Base-by-base conservation (phyloP, 352 stramenopile species). In the Pythium utonaiense region DNA sequence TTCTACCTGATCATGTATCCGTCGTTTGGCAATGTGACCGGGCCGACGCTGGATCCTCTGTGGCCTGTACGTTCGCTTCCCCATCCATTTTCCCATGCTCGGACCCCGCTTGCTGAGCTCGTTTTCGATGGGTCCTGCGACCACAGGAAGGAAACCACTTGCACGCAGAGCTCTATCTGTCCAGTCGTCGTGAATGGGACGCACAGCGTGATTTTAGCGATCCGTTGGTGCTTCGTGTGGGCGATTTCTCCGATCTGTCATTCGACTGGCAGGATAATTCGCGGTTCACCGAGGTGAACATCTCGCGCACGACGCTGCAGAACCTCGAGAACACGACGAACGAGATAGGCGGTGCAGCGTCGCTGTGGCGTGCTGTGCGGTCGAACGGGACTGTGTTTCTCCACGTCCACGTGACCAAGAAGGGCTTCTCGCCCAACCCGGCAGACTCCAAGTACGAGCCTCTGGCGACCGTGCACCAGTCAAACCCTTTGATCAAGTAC, bases 1-100 rank as follows among this genome's bases (percentile, higher is more conserved):
- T 66, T 92, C 53, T 88, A 84, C 66, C 56, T 60, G 54, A 90
- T 92, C 68, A 88, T 90, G 69, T 83, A 86, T 42, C 83, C 83
- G 47, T 69, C 66, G 6, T 92, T 90, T 64, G 61, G 64, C 2
- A 51, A 83, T 48, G 69, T 64, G 1, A 38, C 64, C 24, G 77
- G 73, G 3, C 70, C 60, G 52, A 89, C 77, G 5, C 59, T 92
- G 14, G 75, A 89, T 55, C 78, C 80, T 27, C 60, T 90, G 12
- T 92, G 83, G 82, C 60, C 67, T 19, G 74, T 83, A 66, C n/a
- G 60, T 45, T 7, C 38, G 16, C 16, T 16, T 36, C 28, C 10
- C n/a, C 1, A 3, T 10, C 13, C n/a, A 1, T 34, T 40, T 50
- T 49, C 21, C 8, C 10, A n/a, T 30, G 28, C 50, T 8, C 17